phyloP scores from a whole-genome alignment of 192 early-diverging fungal species.

The Chytriomyces confervae region DNA sequence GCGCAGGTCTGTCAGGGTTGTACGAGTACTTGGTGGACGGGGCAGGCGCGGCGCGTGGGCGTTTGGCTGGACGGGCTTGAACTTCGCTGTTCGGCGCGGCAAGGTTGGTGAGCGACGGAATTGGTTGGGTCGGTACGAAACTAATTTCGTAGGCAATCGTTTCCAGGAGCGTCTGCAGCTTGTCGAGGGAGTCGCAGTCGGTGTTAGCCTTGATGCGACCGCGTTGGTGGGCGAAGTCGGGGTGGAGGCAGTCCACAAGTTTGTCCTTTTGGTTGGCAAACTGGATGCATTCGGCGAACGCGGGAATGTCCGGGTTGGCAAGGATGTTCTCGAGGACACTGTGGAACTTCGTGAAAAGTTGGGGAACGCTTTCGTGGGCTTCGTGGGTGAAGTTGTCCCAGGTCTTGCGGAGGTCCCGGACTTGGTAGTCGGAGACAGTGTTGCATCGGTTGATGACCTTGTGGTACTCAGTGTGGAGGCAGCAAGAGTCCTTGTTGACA shows the following conservation, averaged over 20 bases:
- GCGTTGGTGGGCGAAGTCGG: not conserved
- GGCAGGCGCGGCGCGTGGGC: too few species aligned
- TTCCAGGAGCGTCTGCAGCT: not conserved
- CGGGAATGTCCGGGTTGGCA: not conserved
- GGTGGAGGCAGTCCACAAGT: not conserved
- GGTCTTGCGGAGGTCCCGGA: not conserved
- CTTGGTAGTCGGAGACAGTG: not conserved
- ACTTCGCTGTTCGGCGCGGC: too few species aligned
- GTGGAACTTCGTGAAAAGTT: not conserved
- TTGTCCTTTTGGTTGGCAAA: not conserved
- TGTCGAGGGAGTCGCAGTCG: not conserved
- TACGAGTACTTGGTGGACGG: too few species aligned
- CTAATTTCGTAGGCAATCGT: not conserved
- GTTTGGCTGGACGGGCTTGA: too few species aligned
- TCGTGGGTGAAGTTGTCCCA: not conserved
- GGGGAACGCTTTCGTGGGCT: not conserved
- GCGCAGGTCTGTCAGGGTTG: too few species aligned
- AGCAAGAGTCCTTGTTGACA: not conserved
- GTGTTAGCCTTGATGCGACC: not conserved
- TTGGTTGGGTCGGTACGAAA: too few species aligned
- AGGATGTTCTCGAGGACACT: not conserved
- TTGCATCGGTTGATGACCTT: not conserved
- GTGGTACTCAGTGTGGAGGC: not conserved
- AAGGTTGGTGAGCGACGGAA: too few species aligned
- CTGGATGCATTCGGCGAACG: not conserved